Evolutionary conservation across 2,329 filamentous ascomycete species (phyloP).

Genomic region (Sclerotinia spermophila): DNA sequence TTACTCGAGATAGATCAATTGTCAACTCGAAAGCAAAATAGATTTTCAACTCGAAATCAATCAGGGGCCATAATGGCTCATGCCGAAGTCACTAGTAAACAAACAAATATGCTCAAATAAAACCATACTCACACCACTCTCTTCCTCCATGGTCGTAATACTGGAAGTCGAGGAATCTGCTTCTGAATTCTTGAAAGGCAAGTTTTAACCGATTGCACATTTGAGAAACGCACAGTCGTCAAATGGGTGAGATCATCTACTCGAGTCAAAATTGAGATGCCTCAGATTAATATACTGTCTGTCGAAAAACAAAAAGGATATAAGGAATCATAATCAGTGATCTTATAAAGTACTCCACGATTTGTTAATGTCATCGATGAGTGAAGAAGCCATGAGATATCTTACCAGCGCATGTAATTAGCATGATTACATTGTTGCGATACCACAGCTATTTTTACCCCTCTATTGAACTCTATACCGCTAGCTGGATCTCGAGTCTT

Average conservation of each 20-base stretch:
- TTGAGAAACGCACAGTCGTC: background rate
- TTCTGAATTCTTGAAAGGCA: background rate
- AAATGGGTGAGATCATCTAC: slow-evolving; percentile 4
- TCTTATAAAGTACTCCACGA: slow-evolving; percentile 28
- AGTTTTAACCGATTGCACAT: slow-evolving; percentile 34
- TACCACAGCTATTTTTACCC: slow-evolving; percentile 41
- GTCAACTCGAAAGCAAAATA: background rate
- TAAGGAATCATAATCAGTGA: slow-evolving; percentile 45
- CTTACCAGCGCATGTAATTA: background rate
- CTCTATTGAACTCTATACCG: slow-evolving; percentile 36
- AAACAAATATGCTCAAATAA: background rate
- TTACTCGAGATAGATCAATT: background rate
- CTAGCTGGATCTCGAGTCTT: slow-evolving; percentile 42
- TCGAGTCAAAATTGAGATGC: slow-evolving; percentile 23
- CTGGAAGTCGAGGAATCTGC: background rate
- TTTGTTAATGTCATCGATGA: background rate
- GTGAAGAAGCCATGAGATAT: background rate
- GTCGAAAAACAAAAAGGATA: slow-evolving; percentile 41
- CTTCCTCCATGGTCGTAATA: slow-evolving; percentile 45
- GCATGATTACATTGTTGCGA: slow-evolving; percentile 34
- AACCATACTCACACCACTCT: slow-evolving; percentile 41
- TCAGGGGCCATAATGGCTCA: background rate
- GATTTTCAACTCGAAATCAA: background rate
- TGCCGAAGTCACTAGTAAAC: background rate
- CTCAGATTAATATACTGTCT: slow-evolving; percentile 51